A percentile compares a stretch with the other conserved stretches of the same genome.
phyloP scores from a whole-genome alignment of 768 basidiomycete genomes.

The Fomitopsis pulvina region DNA sequence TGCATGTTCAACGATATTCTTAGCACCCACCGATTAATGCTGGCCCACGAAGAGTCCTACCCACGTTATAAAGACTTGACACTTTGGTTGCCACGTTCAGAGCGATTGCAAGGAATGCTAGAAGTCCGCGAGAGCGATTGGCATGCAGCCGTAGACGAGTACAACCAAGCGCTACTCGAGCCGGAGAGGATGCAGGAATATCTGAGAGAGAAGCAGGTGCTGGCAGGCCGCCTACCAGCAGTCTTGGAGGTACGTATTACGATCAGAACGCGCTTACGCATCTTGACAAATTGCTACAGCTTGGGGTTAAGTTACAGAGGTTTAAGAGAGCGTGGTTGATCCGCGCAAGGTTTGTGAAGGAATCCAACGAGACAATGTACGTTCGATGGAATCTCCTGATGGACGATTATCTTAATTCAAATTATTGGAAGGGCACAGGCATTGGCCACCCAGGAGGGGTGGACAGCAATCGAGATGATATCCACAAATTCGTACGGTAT shows the following conservation, averaged over 20 bases:
- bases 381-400: not conserved
- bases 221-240: constrained; percentile 4
- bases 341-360: no score
- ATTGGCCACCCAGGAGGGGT: constrained; percentile 35
- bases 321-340: not conserved
- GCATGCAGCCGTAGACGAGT: constrained; percentile 15
- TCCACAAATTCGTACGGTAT: constrained; percentile 32
- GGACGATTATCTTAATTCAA: not conserved
- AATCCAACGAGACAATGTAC: not conserved
- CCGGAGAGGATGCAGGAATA: constrained; percentile 8
- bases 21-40: not conserved
- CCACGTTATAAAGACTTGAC: constrained; percentile 7
- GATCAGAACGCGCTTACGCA: not conserved
- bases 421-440: constrained; percentile 29
- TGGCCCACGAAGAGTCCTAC: not conserved
- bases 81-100: constrained; percentile 13
- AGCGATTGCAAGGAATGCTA: not conserved
- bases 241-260: constrained; percentile 9
- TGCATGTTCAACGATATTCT: not conserved
- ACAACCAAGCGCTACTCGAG: constrained; percentile 13
- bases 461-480: constrained; percentile 35
- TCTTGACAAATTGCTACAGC: not conserved
- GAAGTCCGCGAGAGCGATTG: constrained; percentile 4
- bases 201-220: constrained; percentile 4
- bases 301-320: not conserved